phyloP scores from a whole-genome alignment of 139 green algal species.

The Ettlia oleoabundans region DNA sequence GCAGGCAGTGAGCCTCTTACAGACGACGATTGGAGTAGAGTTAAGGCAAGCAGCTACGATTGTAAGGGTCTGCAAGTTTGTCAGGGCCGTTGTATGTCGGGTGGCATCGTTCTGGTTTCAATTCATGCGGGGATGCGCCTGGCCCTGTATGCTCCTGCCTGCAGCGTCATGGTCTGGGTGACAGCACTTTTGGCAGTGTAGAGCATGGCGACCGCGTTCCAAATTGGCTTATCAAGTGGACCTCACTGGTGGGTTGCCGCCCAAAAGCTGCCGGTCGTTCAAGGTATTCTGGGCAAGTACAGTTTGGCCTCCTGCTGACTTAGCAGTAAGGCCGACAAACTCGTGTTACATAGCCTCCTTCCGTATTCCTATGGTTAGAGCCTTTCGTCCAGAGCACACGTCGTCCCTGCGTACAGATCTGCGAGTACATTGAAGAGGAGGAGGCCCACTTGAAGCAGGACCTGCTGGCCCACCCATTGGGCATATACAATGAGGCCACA shows the following conservation, averaged over 20 bases:
- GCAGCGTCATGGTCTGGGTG: slow-evolving; percentile 53
- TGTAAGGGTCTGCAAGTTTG: neutral
- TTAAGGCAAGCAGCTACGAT: slow-evolving; percentile 35
- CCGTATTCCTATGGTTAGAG: neutral
- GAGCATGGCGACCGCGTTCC: slow-evolving; percentile 49
- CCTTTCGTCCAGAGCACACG: neutral
- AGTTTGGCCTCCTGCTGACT: too few species aligned
- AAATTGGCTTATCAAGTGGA: slow-evolving; percentile 89
- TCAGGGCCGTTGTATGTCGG: too few species aligned
- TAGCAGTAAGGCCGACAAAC: too few species aligned
- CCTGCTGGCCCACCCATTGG: slow-evolving; percentile 57
- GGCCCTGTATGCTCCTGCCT: too few species aligned
- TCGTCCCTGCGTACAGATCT: slow-evolving; percentile 22
- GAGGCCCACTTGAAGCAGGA: slow-evolving; percentile 62
- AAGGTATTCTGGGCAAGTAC: too few species aligned
- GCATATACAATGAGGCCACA: slow-evolving; percentile 49
- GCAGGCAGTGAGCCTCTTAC: slow-evolving; percentile 43
- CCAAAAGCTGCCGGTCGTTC: neutral
- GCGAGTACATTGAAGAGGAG: slow-evolving; percentile 81
- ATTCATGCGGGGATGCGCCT: too few species aligned
- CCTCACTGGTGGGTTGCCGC: slow-evolving; percentile 57
- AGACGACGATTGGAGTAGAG: slow-evolving; percentile 37
- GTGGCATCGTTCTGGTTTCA: too few species aligned
- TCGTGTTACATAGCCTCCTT: too few species aligned
- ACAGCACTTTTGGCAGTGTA: slow-evolving; percentile 51